These are phyloP conservation scores for Rhynchospora tenuis DNA, from an alignment of 176 grass and related monocot genomes.

Conservation along the genomic window DNA sequence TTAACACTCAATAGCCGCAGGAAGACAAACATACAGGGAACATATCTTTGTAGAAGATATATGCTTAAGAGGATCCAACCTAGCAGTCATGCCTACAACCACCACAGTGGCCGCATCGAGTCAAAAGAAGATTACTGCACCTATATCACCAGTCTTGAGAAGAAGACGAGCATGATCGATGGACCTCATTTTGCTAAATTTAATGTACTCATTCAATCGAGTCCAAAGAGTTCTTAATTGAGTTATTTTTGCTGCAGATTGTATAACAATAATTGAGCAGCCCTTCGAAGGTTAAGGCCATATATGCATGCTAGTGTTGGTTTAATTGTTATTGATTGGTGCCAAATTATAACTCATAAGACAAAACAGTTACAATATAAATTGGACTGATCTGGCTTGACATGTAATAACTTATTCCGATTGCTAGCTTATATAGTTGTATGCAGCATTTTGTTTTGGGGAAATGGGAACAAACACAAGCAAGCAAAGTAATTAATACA, in stretches of 20 bases:
- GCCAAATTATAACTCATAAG: neutral
- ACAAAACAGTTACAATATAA: neutral
- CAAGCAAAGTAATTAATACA: neutral
- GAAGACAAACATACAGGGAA: neutral
- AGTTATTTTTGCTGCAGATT: no score
- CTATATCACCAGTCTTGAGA: slow-evolving; percentile 21
- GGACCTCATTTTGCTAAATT: slow-evolving; percentile 33
- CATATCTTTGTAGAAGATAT: neutral
- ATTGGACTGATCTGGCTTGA: neutral
- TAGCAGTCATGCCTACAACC: neutral
- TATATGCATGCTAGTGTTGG: no score
- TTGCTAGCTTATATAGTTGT: neutral
- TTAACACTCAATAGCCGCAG: neutral
- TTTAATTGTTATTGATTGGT: neutral
- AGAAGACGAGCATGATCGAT: slow-evolving; percentile 35
- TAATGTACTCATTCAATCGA: neutral
- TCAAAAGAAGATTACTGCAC: slow-evolving; percentile 22
- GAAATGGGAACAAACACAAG: neutral
- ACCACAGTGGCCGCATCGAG: neutral
- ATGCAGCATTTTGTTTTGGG: neutral
- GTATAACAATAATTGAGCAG: no score
- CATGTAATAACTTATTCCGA: neutral
- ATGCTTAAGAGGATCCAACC: no score
- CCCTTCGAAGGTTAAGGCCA: no score
- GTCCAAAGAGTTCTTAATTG: neutral